These are phyloP conservation scores for Pisolithus marmoratus DNA, from an alignment of 768 basidiomycete species.

Conservation along the genomic window DNA sequence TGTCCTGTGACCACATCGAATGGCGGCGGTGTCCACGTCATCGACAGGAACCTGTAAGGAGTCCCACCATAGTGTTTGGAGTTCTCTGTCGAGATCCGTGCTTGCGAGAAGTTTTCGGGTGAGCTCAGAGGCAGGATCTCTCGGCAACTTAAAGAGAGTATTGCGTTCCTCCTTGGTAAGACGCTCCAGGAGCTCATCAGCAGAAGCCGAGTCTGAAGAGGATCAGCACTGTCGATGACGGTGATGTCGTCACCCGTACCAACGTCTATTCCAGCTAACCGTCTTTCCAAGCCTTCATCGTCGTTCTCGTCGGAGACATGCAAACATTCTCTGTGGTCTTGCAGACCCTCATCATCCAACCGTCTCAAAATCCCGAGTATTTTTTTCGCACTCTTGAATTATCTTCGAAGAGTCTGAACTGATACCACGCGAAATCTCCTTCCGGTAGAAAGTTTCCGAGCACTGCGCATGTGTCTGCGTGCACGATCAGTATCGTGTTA, in stretches of 20 bases:
- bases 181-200: constrained; percentile 55
- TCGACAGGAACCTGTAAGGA: constrained; percentile 8
- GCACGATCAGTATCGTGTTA: not conserved
- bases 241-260: constrained; percentile 36
- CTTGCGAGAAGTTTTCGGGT: constrained; percentile 56
- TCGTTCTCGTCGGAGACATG: constrained; percentile 34
- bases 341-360: constrained; percentile 58
- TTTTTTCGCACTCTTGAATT: constrained; percentile 48
- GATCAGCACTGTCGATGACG: not conserved
- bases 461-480: constrained; percentile 59
- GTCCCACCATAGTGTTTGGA: constrained; percentile 73
- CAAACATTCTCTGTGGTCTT: constrained; percentile 30
- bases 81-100: constrained; percentile 46
- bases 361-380: constrained; percentile 70
- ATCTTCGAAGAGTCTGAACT: constrained; percentile 48
- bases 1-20: constrained; percentile 36
- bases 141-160: constrained; percentile 53
- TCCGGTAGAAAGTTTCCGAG: constrained; percentile 79
- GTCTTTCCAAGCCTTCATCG: constrained; percentile 39
- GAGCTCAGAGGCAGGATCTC: constrained; percentile 57
- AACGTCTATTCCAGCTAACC: constrained; percentile 56
- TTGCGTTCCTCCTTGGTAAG: constrained; percentile 56
- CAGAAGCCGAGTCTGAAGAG: constrained; percentile 46
- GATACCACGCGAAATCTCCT: constrained; percentile 64
- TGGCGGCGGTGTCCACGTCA: not conserved